Evolutionary conservation across 148 eudicot genomes (phyloP).

Genomic region (Simmondsia chinensis): DNA sequence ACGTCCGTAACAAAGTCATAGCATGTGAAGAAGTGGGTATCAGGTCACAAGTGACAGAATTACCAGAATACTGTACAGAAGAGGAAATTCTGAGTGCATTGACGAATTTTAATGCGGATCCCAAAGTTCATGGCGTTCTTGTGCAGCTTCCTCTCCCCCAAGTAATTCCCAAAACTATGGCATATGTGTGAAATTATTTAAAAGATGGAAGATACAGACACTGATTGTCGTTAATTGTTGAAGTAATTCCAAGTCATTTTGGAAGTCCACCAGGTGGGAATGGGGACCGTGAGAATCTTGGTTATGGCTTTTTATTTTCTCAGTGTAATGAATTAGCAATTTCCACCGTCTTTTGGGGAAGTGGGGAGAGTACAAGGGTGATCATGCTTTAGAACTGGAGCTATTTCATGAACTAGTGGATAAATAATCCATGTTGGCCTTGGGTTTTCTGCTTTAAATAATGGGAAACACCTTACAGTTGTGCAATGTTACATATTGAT

Average conservation of each 20-base stretch:
- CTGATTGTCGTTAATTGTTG: too few relatives aligned
- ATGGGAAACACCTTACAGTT: too few relatives aligned
- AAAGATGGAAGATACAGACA: not conserved
- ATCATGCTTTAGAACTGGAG: too few relatives aligned
- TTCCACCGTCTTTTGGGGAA: too few relatives aligned
- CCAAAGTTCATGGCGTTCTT: slow-evolving; percentile 65
- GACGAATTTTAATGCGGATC: slow-evolving; percentile 38
- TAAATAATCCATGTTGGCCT: too few relatives aligned
- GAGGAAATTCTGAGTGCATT: slow-evolving; percentile 44
- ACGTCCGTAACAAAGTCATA: slow-evolving; percentile 62
- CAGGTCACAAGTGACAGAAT: slow-evolving; percentile 30
- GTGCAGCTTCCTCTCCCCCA: slow-evolving; percentile 87
- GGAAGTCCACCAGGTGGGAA: not conserved
- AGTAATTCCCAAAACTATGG: slow-evolving; percentile 22
- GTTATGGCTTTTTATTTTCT: too few relatives aligned
- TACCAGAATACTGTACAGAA: slow-evolving; percentile 50
- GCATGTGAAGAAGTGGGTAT: slow-evolving; percentile 78
- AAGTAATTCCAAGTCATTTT: not conserved
- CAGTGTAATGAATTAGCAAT: too few relatives aligned
- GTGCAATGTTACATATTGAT: too few relatives aligned
- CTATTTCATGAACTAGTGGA: too few relatives aligned
- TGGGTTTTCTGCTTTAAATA: too few relatives aligned
- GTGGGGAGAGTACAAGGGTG: too few relatives aligned
- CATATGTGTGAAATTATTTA: not conserved
- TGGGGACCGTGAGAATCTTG: too few relatives aligned